Evolutionary conservation across 164 flowering plant genomes (phyloP).

Genomic region (Stephania cephalantha): DNA sequence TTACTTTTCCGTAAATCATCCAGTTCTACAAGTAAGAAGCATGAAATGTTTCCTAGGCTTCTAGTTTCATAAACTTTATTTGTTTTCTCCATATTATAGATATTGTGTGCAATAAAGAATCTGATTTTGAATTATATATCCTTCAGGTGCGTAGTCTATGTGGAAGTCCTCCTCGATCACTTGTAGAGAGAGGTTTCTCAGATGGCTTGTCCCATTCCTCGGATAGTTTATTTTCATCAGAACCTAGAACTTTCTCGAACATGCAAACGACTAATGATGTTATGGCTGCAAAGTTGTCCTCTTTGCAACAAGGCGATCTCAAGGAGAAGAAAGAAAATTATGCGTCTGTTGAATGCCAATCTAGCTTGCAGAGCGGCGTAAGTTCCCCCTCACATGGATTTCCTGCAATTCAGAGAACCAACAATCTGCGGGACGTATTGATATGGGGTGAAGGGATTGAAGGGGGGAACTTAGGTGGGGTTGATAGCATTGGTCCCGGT

Average conservation of each 20-base stretch:
- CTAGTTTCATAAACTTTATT: not conserved
- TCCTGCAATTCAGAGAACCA: slow-evolving; percentile 11
- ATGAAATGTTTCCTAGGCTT: not conserved
- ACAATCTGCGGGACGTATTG: slow-evolving; percentile 45
- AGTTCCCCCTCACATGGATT: slow-evolving; percentile 16
- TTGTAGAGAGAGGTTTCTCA: slow-evolving; percentile 40
- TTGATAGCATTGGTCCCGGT: slow-evolving; percentile 12
- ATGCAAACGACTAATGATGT: slow-evolving; percentile 16
- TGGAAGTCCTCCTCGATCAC: slow-evolving; percentile 52
- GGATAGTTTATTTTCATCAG: slow-evolving; percentile 35
- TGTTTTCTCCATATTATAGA: not conserved
- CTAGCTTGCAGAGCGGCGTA: slow-evolving; percentile 15
- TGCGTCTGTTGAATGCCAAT: slow-evolving; percentile 15
- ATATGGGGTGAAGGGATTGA: slow-evolving; percentile 63
- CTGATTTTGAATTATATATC: slow-evolving; percentile 9
- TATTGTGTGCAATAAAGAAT: not conserved
- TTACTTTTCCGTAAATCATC: not conserved
- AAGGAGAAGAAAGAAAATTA: slow-evolving; percentile 15
- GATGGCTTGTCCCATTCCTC: slow-evolving; percentile 46
- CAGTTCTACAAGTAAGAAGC: not conserved
- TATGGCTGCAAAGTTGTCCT: slow-evolving; percentile 18
- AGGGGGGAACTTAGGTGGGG: slow-evolving; percentile 34
- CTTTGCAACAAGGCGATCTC: slow-evolving; percentile 21
- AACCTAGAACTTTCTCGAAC: slow-evolving; percentile 27
- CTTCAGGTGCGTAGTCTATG: slow-evolving; percentile 52